Evolutionary conservation across 2,329 filamentous ascomycete species (phyloP), one percentile per base, ranked within the genome.

Genomic region (Colletotrichum sansevieriae): DNA sequence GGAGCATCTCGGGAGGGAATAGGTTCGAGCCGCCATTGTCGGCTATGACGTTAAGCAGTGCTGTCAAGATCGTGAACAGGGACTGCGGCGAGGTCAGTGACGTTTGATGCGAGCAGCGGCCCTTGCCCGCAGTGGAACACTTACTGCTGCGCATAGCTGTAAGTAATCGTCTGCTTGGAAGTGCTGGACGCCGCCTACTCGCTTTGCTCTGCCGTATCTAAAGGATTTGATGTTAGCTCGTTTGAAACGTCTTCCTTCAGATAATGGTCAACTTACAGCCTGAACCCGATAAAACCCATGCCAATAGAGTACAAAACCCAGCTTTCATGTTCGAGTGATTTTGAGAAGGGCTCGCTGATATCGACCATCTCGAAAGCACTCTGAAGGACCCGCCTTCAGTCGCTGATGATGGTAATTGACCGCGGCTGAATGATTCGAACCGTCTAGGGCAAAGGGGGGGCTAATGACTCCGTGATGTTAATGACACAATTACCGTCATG

Each of bases 1-100:
- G 77, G 2, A 69, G 64, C 29, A 77, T 76, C 59, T 78, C 81
- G 5, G 79, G 79, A 4, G 73, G 78, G 60, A 77, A 81, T 2
- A 84, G 74, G 64, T 83, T 84, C 59, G 67, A 70, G 33, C 67
- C 67, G 44, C 67, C 67, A 1, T 43, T 22, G 35, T 67, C 63
- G 29, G 37, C 22, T 8, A 70, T 54, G 29, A 63, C 6, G 51
- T 70, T 68, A 5, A 70, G 57, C 7, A 47, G 3, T 2, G 54
- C 51, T 10, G 63, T 33, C 13, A 70, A 37, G 37, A 58, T 7
- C 1, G 67, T 70, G 13, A 52, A 70, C 13, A 70, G 44, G n/a
- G 33, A 8, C 67, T 70, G 29, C 2, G 8, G 3, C 3, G 29
- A 29, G 29, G 29, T 29, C 7, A 29, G 29, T 29, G 29, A 29